phyloP scores from a whole-genome alignment of 441 rosid genomes.

The Erodium moschatum region DNA sequence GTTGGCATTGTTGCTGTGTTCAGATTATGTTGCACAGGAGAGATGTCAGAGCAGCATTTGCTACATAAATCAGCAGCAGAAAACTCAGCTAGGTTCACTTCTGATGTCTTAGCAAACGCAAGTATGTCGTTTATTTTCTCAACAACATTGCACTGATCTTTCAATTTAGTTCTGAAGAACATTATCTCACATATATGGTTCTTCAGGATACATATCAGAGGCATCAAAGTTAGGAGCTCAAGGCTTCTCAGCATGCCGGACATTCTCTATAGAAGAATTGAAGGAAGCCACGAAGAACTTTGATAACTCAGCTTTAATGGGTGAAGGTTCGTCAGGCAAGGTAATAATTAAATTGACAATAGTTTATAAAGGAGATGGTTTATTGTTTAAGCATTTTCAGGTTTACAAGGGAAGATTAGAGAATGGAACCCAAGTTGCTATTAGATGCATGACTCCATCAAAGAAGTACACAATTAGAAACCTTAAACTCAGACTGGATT shows the following conservation, averaged over 20 bases:
- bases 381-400: conserved; percentile 20
- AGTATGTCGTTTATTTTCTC: conserved; percentile 34
- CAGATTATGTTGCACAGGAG: conserved; percentile 33
- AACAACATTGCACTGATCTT: background rate
- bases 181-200: background rate
- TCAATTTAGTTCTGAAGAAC: background rate
- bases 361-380: background rate
- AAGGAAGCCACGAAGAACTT: conserved; percentile 44
- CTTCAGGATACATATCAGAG: conserved; percentile 34
- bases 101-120: conserved; percentile 45
- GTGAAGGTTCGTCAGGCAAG: conserved; percentile 47
- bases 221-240: conserved; percentile 30
- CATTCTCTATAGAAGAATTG: conserved; percentile 40
- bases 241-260: conserved; percentile 34
- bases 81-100: conserved; percentile 36
- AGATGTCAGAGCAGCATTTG: conserved; percentile 45
- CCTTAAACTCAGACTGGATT: conserved; percentile 43
- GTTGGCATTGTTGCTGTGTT: conserved; percentile 31
- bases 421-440: conserved; percentile 40
- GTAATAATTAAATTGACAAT: conserved; percentile 22
- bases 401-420: conserved; percentile 41
- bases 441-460: conserved; percentile 42
- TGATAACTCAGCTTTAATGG: conserved; percentile 28
- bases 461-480: conserved; percentile 40
- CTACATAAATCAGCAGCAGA: conserved; percentile 41